Conservation (phyloP, 331 rosid genomes). For the Malus hybrid region DNA sequence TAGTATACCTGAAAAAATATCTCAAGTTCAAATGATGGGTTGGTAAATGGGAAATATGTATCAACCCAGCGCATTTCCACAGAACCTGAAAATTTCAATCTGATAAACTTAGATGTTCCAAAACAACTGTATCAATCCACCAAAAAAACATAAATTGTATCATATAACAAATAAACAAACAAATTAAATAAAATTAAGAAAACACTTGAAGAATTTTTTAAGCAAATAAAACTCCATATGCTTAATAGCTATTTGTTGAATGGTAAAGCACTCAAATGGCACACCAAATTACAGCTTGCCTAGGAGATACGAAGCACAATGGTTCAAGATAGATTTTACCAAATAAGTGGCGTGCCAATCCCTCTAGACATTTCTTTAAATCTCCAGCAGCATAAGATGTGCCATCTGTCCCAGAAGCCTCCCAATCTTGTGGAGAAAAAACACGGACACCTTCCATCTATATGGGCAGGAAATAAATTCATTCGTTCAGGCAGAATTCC, state of each 20-base stretch:
- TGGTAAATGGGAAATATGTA: conserved; percentile 90
- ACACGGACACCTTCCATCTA: conserved; percentile 99
- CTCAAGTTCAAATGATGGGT: conserved; percentile 96
- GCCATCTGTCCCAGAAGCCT: conserved; percentile 59
- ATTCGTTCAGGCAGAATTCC: not conserved
- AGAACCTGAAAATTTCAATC: conserved; percentile 51
- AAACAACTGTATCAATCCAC: not conserved
- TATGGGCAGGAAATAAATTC: conserved; percentile 11
- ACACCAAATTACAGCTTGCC: not conserved
- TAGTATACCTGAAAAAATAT: conserved; percentile 72
- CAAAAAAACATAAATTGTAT: not conserved
- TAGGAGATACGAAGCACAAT: not conserved
- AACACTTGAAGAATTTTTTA: not conserved
- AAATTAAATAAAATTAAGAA: not conserved
- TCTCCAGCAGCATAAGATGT: conserved; percentile 74
- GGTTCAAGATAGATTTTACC: conserved; percentile 39
- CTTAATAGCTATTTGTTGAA: not conserved
- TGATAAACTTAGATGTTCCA: not conserved
- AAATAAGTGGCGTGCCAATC: conserved; percentile 84
- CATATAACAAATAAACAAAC: too few relatives aligned
- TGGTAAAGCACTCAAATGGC: not conserved
- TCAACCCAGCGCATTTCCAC: conserved; percentile 99
- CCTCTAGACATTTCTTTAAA: conserved; percentile 94
- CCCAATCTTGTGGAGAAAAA: conserved; percentile 75
- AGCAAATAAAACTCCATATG: not conserved